Evolutionary conservation across 108 stramenopile genomes (phyloP), one percentile per base, ranked within the genome.

Genomic region (Schizochytrium sp.): DNA sequence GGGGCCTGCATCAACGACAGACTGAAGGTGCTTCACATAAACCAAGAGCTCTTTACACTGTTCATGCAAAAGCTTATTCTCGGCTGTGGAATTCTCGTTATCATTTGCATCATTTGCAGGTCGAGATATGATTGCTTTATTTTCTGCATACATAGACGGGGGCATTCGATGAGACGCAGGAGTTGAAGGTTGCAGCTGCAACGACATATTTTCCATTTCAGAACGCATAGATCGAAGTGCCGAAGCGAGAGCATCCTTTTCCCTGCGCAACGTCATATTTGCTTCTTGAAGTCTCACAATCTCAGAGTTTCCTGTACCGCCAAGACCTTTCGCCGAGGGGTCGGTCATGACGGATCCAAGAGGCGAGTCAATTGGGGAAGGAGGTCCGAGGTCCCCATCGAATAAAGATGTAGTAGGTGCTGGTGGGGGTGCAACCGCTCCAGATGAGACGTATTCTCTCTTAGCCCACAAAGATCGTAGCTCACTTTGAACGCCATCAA

Each of bases 331-430:
- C 10, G 64, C 64, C 40, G 64, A 69, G 64, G 7, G 40, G 7
- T 8, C 64, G 28, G 64, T 69, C 64, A 69, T 69, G 64, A 28
- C 28, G 28, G 28, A 28, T 28, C 59, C 19, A 60, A 60, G 17
- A 17, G 19, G n/a, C 59, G 76, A 83, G 53, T 40, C 40, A 38
- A 83, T n/a, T 1, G 76, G 76, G 10, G 76, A 83, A 47, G 76
- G 76, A 17, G 53, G 47, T 13, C 76, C 76, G 28, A 83, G 76
- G 3, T 83, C 76, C 50, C 76, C 76, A 5, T 83, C 76, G 28
- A 83, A 83, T 5, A 50, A 44, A 44, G 64, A 44, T 44, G 64
- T 44, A 2, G 7, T 15, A 7, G 19, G 50, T 83, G 15, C 53
- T 17, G 15, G 72, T 28, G 19, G 40, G 28, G 13, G 15, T 38